phyloP scores from a whole-genome alignment of 257 asterid species.

The Nicotiana tabacum region DNA sequence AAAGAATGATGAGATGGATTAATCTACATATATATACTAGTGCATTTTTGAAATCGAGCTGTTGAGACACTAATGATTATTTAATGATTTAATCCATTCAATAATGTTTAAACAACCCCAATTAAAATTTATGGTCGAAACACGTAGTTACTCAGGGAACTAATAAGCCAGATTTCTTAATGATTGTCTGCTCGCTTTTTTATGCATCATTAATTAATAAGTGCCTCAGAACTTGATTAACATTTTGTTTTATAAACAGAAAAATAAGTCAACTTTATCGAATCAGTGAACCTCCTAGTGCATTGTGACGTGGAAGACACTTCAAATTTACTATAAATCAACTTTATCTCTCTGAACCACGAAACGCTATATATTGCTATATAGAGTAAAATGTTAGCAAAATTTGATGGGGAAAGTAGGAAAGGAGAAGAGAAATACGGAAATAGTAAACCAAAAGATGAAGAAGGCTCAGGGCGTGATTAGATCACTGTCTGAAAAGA shows the following conservation, averaged over 20 bases:
- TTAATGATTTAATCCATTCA: background rate
- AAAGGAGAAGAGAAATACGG: no score
- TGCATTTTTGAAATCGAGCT: background rate
- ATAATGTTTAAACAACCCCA: background rate
- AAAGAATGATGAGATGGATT: background rate
- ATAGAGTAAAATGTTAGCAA: no score
- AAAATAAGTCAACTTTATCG: background rate
- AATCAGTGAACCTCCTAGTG: background rate
- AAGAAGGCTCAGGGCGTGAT: no score
- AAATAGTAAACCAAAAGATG: no score
- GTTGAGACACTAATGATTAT: background rate
- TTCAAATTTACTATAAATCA: background rate
- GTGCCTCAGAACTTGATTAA: background rate
- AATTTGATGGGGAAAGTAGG: no score
- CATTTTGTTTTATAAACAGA: no score
- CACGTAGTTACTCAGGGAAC: background rate
- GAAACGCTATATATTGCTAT: background rate
- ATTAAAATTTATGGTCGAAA: background rate
- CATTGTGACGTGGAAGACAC: background rate
- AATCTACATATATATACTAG: background rate
- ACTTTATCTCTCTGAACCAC: background rate
- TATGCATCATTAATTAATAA: background rate
- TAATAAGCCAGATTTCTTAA: background rate
- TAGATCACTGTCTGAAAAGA: no score
- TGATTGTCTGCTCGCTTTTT: background rate